Percentiles rank a stretch among this genome's conserved stretches.
phyloP scores from a whole-genome alignment of 1,139 yeast species.

The Pichia norvegensis region DNA sequence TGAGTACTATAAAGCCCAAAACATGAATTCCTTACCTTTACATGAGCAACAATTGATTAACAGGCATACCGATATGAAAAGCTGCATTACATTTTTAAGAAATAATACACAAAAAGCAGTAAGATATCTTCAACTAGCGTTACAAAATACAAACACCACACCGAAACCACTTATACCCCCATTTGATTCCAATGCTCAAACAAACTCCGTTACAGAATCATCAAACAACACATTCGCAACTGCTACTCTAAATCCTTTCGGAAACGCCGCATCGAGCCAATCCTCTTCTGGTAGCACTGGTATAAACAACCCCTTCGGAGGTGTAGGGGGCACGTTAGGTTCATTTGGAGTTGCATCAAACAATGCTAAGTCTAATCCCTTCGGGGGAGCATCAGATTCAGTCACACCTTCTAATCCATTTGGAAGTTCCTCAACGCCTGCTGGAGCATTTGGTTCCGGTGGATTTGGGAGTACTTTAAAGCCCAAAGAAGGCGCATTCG shows the following conservation, averaged over 20 bases:
- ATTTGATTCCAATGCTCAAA: slow-evolving; percentile 15
- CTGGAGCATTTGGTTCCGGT: not conserved
- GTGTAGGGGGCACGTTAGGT: slow-evolving; percentile 13
- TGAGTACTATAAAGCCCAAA: slow-evolving; percentile 38
- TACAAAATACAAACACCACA: slow-evolving; percentile 30
- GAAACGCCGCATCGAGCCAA: slow-evolving; percentile 11
- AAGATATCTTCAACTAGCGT: slow-evolving; percentile 46
- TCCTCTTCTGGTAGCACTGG: slow-evolving; percentile 11
- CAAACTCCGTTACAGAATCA: not conserved
- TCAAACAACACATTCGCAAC: slow-evolving; percentile 7
- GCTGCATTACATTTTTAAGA: slow-evolving; percentile 34
- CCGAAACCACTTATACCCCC: slow-evolving; percentile 37
- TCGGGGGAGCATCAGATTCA: slow-evolving; percentile 7
- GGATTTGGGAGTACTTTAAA: slow-evolving; percentile 1
- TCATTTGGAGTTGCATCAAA: slow-evolving; percentile 13
- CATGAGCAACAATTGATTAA: slow-evolving; percentile 36
- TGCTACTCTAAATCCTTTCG: slow-evolving; percentile 4
- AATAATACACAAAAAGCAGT: slow-evolving; percentile 45
- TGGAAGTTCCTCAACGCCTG: slow-evolving; percentile 11
- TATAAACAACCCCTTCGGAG: slow-evolving; percentile 19
- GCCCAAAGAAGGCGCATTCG: slow-evolving; percentile 10
- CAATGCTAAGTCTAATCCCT: slow-evolving; percentile 12
- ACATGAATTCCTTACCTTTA: slow-evolving; percentile 31
- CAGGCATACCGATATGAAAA: slow-evolving; percentile 41
- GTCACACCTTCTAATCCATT: slow-evolving; percentile 25